Evolutionary conservation across 768 basidiomycete species (phyloP), one percentile per base, ranked within the genome.

Genomic region (Hortiboletus flavorubellus): DNA sequence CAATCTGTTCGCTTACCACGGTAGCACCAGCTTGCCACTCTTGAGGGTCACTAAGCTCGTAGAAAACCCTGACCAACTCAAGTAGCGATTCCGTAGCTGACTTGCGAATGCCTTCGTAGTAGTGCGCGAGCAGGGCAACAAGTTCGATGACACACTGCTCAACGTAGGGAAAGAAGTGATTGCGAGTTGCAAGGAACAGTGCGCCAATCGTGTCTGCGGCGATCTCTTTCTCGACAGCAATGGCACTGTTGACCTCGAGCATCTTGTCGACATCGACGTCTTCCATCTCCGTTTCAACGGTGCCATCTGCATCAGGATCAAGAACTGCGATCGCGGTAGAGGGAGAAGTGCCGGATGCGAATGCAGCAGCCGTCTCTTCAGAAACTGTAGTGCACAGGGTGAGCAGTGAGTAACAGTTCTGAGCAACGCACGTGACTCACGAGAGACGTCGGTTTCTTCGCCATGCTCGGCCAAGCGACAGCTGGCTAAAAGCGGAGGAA

Each of bases 151-250:
- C 84, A 63, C 82, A 87, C 59, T 80, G 75, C 75, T 98, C 94
- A 59, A 98, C 85, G 67, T 82, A 98, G 5, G 93, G 93, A 63
- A 98, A 78, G 85, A 96, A 98, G 65, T 91, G 87, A 45, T 71
- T 73, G 64, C 85, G 84, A 31, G 91, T 93, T 11, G 89, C 81
- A 31, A 83, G 78, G 69, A 98, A 98, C 58, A 99, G 74, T 35
- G 89, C 87, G 57, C 96, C 94, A 60, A 98, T 87, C 5, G 95
- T 93, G 69, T 98, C 95, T 26, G 93, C 93, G 21, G 97, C 95
- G 56, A 98, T 97, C 78, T 99, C 97, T 74, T 99, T 99, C 79
- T 99, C 97, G 53, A 98, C 93, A 41, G 95, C 95, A 61, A 98
- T 88, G 21, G 94, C 95, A 63, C 89, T 92, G 77, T 94, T 96